Evolutionary conservation across 1,284 basidiomycete species (phyloP), one percentile per base, ranked within the genome.

Genomic region (Irpex sp.): DNA sequence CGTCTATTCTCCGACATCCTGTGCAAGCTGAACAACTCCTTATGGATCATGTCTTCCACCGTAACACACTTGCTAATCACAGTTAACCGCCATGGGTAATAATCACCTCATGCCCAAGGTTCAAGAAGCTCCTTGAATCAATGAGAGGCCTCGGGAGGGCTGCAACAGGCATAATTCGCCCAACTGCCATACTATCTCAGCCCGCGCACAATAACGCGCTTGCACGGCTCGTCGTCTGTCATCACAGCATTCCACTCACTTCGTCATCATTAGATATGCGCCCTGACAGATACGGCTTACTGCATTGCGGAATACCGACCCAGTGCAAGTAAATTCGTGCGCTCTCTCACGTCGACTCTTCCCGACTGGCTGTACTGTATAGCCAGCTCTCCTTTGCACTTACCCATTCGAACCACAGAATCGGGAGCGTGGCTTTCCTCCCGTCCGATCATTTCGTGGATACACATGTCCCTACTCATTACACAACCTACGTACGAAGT

Each of bases 381-480:
- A 31, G 3, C 31, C 31, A 31, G 31, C 31, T 31, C 31, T 31
- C 31, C 31, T 31, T 31, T 31, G 31, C 21, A 4, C 31, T 31
- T 31, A 31, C 31, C 31, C 31, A 31, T 31, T 31, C 31, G 31
- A 31, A 31, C 31, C 31, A 31, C 31, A 31, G 31, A 31, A 31
- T 31, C 31, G 31, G 31, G 31, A 31, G 31, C 31, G 31, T 31
- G 31, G 31, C 31, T 33, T 33, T 55, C 19, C 21, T 17, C 13
- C 9, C 21, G 17, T 55, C 53, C 53, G 53, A 55, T 55, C 53
- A 55, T 55, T 55, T 55, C 53, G 53, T 55, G 53, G 53, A 55
- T 55, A 55, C 53, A 55, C 53, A 55, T 55, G 53, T 55, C 53
- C 31, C 53, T 55, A 55, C 53, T 55, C 53, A 8, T 13, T 15